A percentile compares a stretch with the other conserved stretches of the same genome.
Evolutionary conservation across 2,329 filamentous ascomycete genomes (phyloP).

Genomic region (Epichloe baconii): DNA sequence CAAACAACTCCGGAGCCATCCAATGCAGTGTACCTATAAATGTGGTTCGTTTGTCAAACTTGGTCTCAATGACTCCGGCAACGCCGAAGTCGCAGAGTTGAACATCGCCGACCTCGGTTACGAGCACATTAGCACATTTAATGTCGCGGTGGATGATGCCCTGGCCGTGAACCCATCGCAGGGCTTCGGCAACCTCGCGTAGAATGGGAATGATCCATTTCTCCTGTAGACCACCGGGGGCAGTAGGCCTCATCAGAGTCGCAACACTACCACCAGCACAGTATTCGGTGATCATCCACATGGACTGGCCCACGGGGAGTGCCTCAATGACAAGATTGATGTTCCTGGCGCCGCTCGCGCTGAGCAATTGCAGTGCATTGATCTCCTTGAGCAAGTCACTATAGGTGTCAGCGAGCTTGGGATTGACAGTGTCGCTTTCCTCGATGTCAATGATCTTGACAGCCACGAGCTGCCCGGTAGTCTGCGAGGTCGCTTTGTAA

Average conservation of each 20-base stretch:
- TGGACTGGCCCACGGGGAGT: constrained; percentile 60
- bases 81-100: constrained; percentile 81
- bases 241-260: constrained; percentile 56
- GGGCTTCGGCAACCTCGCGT: constrained; percentile 51
- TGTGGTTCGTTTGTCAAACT: constrained; percentile 64
- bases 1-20: constrained; percentile 74
- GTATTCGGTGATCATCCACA: constrained; percentile 85
- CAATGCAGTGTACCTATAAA: constrained; percentile 75
- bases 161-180: constrained; percentile 54
- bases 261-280: constrained; percentile 74
- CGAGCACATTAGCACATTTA: constrained; percentile 67
- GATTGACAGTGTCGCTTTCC: constrained; percentile 55
- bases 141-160: constrained; percentile 61
- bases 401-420: constrained; percentile 52
- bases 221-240: constrained; percentile 52
- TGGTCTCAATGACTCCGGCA: constrained; percentile 62
- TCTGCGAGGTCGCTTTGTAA: constrained; percentile 46
- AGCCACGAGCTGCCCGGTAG: constrained; percentile 45
- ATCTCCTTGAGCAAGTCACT: constrained; percentile 58
- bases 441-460: constrained; percentile 81
- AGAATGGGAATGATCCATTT: constrained; percentile 58
- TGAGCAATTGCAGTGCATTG: constrained; percentile 56
- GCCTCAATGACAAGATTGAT: constrained; percentile 74
- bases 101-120: constrained; percentile 63
- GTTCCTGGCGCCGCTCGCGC: constrained; percentile 62